Conservation (phyloP, 257 asterid genomes). For the Anisodus tanguticus region DNA sequence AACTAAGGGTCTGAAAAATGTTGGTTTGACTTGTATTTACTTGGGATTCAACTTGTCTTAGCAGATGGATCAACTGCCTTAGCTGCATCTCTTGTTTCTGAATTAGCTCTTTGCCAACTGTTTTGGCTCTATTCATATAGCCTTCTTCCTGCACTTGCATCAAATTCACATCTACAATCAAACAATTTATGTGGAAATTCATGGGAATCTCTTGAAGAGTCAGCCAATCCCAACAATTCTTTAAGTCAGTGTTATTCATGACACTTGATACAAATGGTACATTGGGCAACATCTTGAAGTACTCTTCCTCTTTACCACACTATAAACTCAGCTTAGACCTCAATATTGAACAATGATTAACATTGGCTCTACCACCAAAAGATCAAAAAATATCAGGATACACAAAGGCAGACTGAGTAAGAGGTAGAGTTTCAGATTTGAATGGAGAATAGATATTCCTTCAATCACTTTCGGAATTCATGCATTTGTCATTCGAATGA, state of each 20-base stretch:
- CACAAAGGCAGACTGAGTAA: neutral
- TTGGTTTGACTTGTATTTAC: conserved; percentile 64
- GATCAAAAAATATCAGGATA: neutral
- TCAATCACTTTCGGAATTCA: neutral
- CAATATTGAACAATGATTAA: neutral
- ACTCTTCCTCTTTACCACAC: neutral
- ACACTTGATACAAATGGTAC: neutral
- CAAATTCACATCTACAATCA: neutral
- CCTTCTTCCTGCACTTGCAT: conserved; percentile 51
- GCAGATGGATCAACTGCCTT: conserved; percentile 58
- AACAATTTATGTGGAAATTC: neutral
- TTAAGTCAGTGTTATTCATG: neutral
- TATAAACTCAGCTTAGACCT: conserved; percentile 16
- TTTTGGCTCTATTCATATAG: conserved; percentile 48
- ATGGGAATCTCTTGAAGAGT: neutral
- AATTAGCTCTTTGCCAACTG: conserved; percentile 59
- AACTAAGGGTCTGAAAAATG: conserved; percentile 58
- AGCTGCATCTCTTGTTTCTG: conserved; percentile 65
- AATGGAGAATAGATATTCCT: neutral
- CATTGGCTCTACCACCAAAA: neutral
- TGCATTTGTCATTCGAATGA: neutral
- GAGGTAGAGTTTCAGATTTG: neutral
- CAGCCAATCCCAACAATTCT: neutral
- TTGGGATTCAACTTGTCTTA: conserved; percentile 64
- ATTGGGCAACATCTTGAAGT: conserved; percentile 4